Evolutionary conservation across 225 moss, liverwort and hornwort genomes (phyloP).

Genomic region (Bryoerythrophyllum caledonicum): DNA sequence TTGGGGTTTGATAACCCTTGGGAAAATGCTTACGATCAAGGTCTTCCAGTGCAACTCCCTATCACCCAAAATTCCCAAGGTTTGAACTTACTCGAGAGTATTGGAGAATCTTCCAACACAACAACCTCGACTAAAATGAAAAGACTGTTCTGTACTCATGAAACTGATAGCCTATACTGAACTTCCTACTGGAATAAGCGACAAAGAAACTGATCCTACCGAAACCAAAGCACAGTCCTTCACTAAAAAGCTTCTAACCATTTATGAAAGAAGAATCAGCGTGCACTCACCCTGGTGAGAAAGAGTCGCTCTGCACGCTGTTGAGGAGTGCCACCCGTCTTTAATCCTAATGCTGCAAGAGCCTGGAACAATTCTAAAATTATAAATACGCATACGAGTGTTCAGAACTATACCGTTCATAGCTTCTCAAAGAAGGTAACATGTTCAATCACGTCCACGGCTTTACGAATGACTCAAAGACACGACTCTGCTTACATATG

Average conservation of each 20-base stretch:
- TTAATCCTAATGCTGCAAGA: conserved; percentile 69
- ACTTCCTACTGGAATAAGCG: conserved; percentile 25
- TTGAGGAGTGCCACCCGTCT: conserved; percentile 77
- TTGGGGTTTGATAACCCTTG: conserved; percentile 63
- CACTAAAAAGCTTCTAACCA: conserved; percentile 11
- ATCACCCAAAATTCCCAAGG: conserved; percentile 29
- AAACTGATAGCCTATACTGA: not conserved
- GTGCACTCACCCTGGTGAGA: conserved; percentile 64
- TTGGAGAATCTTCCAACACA: conserved; percentile 7
- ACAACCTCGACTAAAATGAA: not conserved
- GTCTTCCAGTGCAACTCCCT: conserved; percentile 68
- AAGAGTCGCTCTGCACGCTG: conserved; percentile 87
- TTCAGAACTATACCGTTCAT: not conserved
- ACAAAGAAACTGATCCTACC: not conserved
- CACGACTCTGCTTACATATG: conserved; percentile 6
- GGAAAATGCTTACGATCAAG: conserved; percentile 88
- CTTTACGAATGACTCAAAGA: conserved; percentile 6
- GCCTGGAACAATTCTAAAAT: conserved; percentile 47
- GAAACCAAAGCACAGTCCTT: not conserved
- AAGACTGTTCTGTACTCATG: not conserved
- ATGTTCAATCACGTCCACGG: not conserved
- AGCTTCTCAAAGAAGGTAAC: not conserved
- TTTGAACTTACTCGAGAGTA: conserved; percentile 5
- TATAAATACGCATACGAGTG: not conserved
- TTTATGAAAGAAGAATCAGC: conserved; percentile 14